Evolutionary conservation across 2,329 filamentous ascomycete species (phyloP).

Genomic region (Thelonectria blattea): DNA sequence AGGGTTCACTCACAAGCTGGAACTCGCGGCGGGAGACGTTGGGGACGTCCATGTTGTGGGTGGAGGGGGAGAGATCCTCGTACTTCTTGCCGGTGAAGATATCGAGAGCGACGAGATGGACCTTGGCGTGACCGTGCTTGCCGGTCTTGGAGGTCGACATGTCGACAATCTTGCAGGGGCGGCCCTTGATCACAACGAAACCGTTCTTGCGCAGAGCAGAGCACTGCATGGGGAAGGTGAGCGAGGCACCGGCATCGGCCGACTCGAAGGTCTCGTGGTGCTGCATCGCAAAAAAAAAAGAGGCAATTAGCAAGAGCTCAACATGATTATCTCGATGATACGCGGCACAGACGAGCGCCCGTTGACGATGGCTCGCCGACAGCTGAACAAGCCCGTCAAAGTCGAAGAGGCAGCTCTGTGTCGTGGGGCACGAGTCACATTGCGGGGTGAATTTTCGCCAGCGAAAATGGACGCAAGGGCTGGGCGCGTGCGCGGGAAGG

Average conservation of each 20-base stretch:
- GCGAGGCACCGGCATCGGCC: conserved; percentile 94
- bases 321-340: not conserved
- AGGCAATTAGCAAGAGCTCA: conserved; percentile 32
- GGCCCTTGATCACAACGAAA: conserved; percentile 96
- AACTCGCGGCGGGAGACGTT: conserved; percentile 90
- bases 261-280: conserved; percentile 82
- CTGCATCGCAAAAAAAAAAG: conserved; percentile 45
- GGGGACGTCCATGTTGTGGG: conserved; percentile 97
- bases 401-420: conserved; percentile 27
- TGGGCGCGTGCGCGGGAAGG: conserved; percentile 34
- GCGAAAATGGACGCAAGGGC: conserved; percentile 40
- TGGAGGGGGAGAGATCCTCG: conserved; percentile 98
- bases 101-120: conserved; percentile 96
- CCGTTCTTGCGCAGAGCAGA: conserved; percentile 99
- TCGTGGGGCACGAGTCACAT: conserved; percentile 48
- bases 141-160: conserved; percentile 99
- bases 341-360: conserved; percentile 1
- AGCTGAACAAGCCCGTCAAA: conserved; percentile 23
- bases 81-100: conserved; percentile 99
- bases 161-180: conserved; percentile 99
- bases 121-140: conserved; percentile 99
- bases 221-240: conserved; percentile 98
- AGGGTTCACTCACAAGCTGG: conserved; percentile 78
- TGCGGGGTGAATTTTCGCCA: conserved; percentile 56
- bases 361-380: conserved; percentile 13